Percentiles rank a stretch among this genome's conserved stretches.
Evolutionary conservation across 352 stramenopile genomes (phyloP).

Genomic region (Phytophthora meadii): DNA sequence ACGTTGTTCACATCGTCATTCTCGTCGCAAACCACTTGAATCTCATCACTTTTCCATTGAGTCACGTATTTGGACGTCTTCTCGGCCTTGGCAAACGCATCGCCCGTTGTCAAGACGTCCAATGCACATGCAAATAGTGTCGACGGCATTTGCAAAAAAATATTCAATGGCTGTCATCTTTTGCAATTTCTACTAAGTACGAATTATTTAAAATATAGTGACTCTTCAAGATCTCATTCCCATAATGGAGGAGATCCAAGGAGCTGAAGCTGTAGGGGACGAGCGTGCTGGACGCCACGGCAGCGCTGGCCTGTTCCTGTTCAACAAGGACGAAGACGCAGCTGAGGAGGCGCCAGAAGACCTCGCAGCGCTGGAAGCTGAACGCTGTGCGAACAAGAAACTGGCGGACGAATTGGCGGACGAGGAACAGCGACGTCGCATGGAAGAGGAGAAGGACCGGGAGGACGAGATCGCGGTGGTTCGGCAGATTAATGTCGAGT

Average conservation of each 20-base stretch:
- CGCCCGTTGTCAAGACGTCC: slow-evolving; percentile 48
- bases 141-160: neutral
- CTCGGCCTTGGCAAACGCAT: slow-evolving; percentile 44
- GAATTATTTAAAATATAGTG: slow-evolving; percentile 3
- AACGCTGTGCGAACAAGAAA: slow-evolving; percentile 62
- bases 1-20: slow-evolving; percentile 49
- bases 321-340: slow-evolving; percentile 44
- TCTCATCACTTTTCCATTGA: slow-evolving; percentile 42
- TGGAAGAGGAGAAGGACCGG: slow-evolving; percentile 56
- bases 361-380: slow-evolving; percentile 37
- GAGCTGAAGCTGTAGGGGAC: neutral
- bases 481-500: slow-evolving; percentile 80
- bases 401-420: slow-evolving; percentile 63
- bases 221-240: slow-evolving; percentile 27
- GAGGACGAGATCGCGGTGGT: slow-evolving; percentile 72
- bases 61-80: slow-evolving; percentile 47
- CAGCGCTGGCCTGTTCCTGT: slow-evolving; percentile 62
- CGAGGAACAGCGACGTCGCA: slow-evolving; percentile 59
- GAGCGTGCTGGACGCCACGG: slow-evolving; percentile 39
- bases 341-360: slow-evolving; percentile 53
- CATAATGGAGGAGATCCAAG: slow-evolving; percentile 19
- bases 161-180: slow-evolving; percentile 11
- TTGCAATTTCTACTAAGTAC: slow-evolving; percentile 7
- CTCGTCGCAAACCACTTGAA: slow-evolving; percentile 33
- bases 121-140: slow-evolving; percentile 55